Evolutionary conservation across 2,329 filamentous ascomycete genomes (phyloP), one percentile per base, ranked within the genome.

Genomic region (Trichoderma atroviride): DNA sequence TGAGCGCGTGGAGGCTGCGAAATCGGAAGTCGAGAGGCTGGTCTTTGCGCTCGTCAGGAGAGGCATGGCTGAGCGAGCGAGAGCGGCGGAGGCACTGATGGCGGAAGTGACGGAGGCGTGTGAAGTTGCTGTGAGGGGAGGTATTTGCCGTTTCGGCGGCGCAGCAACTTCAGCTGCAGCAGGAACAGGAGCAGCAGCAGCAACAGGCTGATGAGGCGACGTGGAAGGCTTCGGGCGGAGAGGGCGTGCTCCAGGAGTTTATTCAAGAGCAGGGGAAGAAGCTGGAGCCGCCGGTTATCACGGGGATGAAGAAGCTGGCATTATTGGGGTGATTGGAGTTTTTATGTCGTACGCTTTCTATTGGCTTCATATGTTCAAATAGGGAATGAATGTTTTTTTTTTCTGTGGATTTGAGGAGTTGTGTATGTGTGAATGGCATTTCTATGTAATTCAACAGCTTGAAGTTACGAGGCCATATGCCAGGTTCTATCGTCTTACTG

Each of bases 31-130:
- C 0, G 86, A 89, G 76, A 82, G 89, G 19, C 84, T 98, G 9
- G 87, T 97, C 0, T 89, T 92, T 72, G 94, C 91, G 0, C 82
- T 98, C 69, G 84, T 94, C 71, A 86, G 94, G 69, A 84, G 96
- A 40, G 88, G 88, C 24, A 98, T 98, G 96, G 86, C 92, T 56
- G 96, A 98, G 83, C 86, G 94, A 61, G 96, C 94, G 5, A 85
- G 89, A 16, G 91, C 93, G 7, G 87, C 97, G 3, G 91, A 96
- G 79, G 85, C 83, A 10, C 86, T 92, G 31, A 88, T 95, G 81
- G 85, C 81, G 5, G 93, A 96, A 72, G 90, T 98, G 0, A 82
- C 93, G 11, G 89, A 87, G 56, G 86, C 88, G 71, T 97, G 93
- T 78, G 81, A 81, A 72, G 83, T 82, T 9, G 91, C 91, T 55